phyloP scores from a whole-genome alignment of 2,329 filamentous ascomycete genomes.

The Colletotrichum echinochloae region DNA sequence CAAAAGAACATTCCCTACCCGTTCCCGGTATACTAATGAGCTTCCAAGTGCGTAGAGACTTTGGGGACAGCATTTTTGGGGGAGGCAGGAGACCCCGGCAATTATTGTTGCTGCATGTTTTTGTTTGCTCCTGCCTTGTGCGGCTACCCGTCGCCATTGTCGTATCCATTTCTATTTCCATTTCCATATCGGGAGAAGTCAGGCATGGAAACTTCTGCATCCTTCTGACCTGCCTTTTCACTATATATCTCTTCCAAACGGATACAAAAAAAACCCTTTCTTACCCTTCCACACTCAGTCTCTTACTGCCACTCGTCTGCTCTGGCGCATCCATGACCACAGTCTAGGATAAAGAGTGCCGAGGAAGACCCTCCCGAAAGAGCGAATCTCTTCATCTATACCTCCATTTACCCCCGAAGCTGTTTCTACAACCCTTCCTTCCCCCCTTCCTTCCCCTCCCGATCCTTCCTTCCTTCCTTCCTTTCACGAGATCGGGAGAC shows the following conservation, averaged over 20 bases:
- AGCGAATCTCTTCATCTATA: background rate
- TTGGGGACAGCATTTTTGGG: background rate
- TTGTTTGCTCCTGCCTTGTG: conserved; percentile 18
- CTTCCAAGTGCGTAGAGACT: too few relatives aligned
- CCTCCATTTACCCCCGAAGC: background rate
- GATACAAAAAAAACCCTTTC: too few relatives aligned
- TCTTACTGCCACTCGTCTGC: background rate
- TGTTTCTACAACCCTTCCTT: background rate
- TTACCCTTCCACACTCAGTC: background rate
- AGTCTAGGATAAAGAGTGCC: background rate
- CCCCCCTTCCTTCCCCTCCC: background rate
- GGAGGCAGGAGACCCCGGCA: background rate
- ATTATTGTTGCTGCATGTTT: background rate
- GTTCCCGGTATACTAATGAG: too few relatives aligned
- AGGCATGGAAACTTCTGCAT: too few relatives aligned
- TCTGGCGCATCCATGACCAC: background rate
- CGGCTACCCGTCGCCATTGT: conserved; percentile 6
- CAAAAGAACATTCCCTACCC: too few relatives aligned
- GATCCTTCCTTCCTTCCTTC: background rate
- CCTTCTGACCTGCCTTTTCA: background rate
- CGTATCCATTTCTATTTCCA: background rate
- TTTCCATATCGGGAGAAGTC: background rate
- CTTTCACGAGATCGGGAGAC: background rate
- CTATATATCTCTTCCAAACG: background rate
- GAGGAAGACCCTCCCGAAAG: background rate